Base-by-base conservation (phyloP, 768 basidiomycete genomes). In the Trametes punicea region DNA sequence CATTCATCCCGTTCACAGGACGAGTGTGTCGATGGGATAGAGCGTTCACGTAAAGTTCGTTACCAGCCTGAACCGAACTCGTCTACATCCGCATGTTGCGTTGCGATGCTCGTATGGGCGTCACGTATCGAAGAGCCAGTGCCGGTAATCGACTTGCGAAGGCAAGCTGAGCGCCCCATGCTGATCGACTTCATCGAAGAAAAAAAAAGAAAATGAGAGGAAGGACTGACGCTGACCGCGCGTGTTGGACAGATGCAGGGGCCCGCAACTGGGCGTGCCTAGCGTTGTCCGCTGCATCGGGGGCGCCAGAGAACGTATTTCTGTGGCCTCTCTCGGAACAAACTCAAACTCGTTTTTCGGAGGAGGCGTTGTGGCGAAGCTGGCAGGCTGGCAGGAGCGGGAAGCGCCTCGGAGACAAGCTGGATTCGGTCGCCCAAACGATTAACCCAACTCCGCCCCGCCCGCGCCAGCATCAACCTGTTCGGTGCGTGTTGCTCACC, bases 301-400 rank as follows among this genome's bases (percentile, higher is more conserved):
- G 36, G 34, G 34, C 31, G 34, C 34, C 15, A 36, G 34, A 36
- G 34, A 10, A n/a, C 34, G 15, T 16, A 36, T 36, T 36, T 36
- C 34, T 8, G 13, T n/a, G 34, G 41, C 21, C 21, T 2, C 21
- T 18, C 15, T 40, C 46, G 46, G 55, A 49, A 49, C 55, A 49
- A 56, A 56, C 55, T 56, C 55, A 49, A 56, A 48, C 46, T 55
- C 25, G 9, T 46, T 4, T n/a, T 36, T 16, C 34, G 9, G 25
- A 34, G 44, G 15, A 20, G 46, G 27, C 25, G 38, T 8, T 9
- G 25, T 30, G 38, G 16, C 46, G 41, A 38, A 42, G 20, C n/a
- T 20, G 47, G 16, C 25, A 18, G 16, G 30, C 29, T 27, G 27
- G 45, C 8, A 42, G 41, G 10, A 18, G 8, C 41, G 21, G 41